Evolutionary conservation across 2,329 filamentous ascomycete genomes (phyloP).

Genomic region (Parafenestella ontariensis): DNA sequence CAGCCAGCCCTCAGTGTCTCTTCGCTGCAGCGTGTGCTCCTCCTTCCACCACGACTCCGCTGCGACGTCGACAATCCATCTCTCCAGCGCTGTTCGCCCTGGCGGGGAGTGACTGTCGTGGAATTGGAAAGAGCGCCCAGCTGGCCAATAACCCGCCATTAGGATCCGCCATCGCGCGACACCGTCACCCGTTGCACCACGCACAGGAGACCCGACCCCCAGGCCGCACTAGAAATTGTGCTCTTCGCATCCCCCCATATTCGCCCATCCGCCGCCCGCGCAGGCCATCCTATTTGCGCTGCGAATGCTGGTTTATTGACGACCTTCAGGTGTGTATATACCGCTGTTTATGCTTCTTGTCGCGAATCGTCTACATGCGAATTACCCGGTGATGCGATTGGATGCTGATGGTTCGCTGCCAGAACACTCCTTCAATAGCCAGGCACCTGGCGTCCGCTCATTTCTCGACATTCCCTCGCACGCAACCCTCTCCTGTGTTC

Average conservation of each 20-base stretch:
- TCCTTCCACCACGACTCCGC: conserved; percentile 32
- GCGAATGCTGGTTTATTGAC: conserved; percentile 45
- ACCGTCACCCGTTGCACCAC: conserved; percentile 34
- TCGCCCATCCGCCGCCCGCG: conserved; percentile 15
- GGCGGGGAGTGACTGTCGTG: conserved; percentile 15
- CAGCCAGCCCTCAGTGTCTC: conserved; percentile 4
- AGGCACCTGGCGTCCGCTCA: conserved; percentile 51
- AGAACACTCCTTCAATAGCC: conserved; percentile 40
- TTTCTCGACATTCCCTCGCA: conserved; percentile 47
- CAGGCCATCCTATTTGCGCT: conserved; percentile 11
- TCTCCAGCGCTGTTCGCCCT: conserved; percentile 16
- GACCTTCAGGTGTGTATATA: conserved; percentile 38
- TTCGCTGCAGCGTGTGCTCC: conserved; percentile 17
- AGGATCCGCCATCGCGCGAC: too few relatives aligned
- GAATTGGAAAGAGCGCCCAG: too few relatives aligned
- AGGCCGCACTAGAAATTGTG: conserved; percentile 18
- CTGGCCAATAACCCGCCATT: too few relatives aligned
- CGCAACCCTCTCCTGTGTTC: conserved; percentile 26
- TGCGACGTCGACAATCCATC: conserved; percentile 40
- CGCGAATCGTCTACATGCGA: conserved; percentile 13
- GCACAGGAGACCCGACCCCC: conserved; percentile 9
- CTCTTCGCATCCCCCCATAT: conserved; percentile 15
- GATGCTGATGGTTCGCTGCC: conserved; percentile 35
- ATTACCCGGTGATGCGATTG: conserved; percentile 24
- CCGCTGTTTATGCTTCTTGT: neutral